Evolutionary conservation across 2,329 filamentous ascomycete species (phyloP).

Genomic region (Leptographium lundbergii): DNA sequence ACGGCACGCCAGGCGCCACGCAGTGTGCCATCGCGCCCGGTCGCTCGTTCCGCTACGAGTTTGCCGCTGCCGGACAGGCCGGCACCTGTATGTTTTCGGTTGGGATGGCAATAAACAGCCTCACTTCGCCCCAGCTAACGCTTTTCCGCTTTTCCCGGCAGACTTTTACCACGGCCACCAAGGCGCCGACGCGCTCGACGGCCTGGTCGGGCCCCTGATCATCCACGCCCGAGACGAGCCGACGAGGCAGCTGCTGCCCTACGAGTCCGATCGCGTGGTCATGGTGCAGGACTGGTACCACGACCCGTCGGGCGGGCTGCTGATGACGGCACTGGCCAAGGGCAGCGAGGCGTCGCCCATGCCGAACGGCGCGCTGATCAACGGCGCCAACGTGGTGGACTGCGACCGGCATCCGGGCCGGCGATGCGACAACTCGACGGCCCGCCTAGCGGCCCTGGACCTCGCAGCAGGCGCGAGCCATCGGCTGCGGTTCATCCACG

Average conservation of each 20-base stretch:
- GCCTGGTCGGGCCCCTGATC: slow-evolving; percentile 45
- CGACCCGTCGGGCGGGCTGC: slow-evolving; percentile 32
- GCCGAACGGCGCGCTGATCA: slow-evolving; percentile 56
- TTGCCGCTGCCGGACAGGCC: slow-evolving; percentile 15
- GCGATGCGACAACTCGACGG: slow-evolving; percentile 29
- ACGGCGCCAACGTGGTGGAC: slow-evolving; percentile 40
- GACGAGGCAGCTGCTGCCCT: slow-evolving; percentile 34
- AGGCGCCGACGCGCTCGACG: slow-evolving; percentile 57
- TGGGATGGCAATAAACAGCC: too few relatives aligned
- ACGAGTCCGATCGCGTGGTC: slow-evolving; percentile 51
- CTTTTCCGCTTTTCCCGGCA: slow-evolving; percentile 14
- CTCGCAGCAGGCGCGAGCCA: slow-evolving; percentile 45
- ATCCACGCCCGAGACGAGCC: slow-evolving; percentile 45
- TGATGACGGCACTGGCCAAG: slow-evolving; percentile 39
- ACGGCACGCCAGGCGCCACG: slow-evolving; percentile 47
- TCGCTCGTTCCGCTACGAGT: slow-evolving; percentile 40
- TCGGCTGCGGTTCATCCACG: slow-evolving; percentile 55
- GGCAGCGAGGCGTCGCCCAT: slow-evolving; percentile 48
- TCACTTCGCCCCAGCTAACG: not conserved
- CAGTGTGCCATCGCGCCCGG: slow-evolving; percentile 50
- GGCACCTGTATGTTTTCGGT: slow-evolving; percentile 22
- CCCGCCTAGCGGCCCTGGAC: slow-evolving; percentile 27
- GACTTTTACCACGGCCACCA: slow-evolving; percentile 67
- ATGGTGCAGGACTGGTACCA: slow-evolving; percentile 65
- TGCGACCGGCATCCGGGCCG: slow-evolving; percentile 25